These are phyloP conservation scores for Tillandsia leiboldiana DNA, from an alignment of 176 grass and related monocot genomes.

Conservation along the genomic window DNA sequence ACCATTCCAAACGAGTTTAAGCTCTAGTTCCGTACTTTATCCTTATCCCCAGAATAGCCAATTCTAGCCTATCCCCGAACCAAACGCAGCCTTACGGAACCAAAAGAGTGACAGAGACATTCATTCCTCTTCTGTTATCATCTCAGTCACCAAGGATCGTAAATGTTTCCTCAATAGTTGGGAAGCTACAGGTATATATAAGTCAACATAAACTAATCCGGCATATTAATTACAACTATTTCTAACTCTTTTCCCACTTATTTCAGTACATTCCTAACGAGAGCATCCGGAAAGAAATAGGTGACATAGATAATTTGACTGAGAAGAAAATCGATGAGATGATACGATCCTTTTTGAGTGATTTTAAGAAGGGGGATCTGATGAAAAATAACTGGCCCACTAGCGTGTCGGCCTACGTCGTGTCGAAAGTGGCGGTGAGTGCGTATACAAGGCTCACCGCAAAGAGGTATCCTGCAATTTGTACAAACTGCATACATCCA, in stretches of 20 bases:
- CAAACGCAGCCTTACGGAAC: too few relatives aligned
- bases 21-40: too few relatives aligned
- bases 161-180: neutral
- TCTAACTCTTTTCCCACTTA: neutral
- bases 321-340: neutral
- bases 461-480: neutral
- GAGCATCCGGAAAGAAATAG: neutral
- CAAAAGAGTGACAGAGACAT: neutral
- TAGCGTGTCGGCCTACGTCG: neutral
- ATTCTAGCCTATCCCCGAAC: too few relatives aligned
- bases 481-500: conserved; percentile 3
- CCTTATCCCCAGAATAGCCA: too few relatives aligned
- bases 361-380: neutral
- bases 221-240: neutral
- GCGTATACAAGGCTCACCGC: conserved; percentile 5
- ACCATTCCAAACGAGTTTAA: too few relatives aligned
- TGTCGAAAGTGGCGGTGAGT: conserved; percentile 5
- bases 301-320: neutral
- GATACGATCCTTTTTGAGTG: neutral
- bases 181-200: neutral
- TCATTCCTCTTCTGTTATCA: neutral
- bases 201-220: neutral
- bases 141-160: neutral
- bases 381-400: neutral
- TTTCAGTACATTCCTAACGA: conserved; percentile 1